Evolutionary conservation across 2,329 filamentous ascomycete species (phyloP).

Genomic region (Metarhizium guizhouense): DNA sequence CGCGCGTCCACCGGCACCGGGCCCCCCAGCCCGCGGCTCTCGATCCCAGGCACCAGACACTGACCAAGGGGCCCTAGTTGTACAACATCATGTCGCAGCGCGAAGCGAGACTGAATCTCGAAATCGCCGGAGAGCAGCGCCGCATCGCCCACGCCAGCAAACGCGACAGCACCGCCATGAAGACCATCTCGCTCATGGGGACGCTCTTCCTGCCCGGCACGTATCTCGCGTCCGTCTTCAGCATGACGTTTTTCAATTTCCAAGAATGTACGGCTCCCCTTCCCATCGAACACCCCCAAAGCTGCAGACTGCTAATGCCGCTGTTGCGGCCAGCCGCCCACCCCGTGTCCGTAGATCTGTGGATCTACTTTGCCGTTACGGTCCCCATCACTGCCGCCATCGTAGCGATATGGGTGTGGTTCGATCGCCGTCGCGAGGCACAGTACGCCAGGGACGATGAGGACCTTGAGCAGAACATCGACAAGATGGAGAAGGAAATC

Average conservation of each 20-base stretch:
- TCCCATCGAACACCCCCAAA: neutral
- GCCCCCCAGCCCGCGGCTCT: neutral
- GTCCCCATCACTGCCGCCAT: constrained; percentile 48
- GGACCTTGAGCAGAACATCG: constrained; percentile 45
- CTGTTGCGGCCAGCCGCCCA: constrained; percentile 17
- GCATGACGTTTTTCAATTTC: constrained; percentile 61
- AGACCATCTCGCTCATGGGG: constrained; percentile 54
- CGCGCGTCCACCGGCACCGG: neutral
- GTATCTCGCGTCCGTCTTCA: constrained; percentile 53
- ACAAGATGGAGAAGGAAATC: constrained; percentile 48
- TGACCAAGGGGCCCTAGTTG: constrained; percentile 31
- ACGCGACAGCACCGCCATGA: constrained; percentile 55
- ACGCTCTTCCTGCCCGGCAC: constrained; percentile 55
- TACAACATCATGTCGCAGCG: constrained; percentile 60
- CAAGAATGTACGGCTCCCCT: constrained; percentile 28
- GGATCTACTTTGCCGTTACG: constrained; percentile 56
- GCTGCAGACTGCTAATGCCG: neutral
- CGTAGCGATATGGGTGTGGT: constrained; percentile 45
- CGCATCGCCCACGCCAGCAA: constrained; percentile 51
- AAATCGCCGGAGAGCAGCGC: constrained; percentile 53
- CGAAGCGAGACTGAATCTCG: constrained; percentile 53
- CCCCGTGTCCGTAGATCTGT: constrained; percentile 42
- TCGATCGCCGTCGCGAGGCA: constrained; percentile 41
- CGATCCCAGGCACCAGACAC: neutral
- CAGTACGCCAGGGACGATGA: constrained; percentile 39